Conservation (phyloP, 768 basidiomycete species). For the Serpula lacrymans region DNA sequence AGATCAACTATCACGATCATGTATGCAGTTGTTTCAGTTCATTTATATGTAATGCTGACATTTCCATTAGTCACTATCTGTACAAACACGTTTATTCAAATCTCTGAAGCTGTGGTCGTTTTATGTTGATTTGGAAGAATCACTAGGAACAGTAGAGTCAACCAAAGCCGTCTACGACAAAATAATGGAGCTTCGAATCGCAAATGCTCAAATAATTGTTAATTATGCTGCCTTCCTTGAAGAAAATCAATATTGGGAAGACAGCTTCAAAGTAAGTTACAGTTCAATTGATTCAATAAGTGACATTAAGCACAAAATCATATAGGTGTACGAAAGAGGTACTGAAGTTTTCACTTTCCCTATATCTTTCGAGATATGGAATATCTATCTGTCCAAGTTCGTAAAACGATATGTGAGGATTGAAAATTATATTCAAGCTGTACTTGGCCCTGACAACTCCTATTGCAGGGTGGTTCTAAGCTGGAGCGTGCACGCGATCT, state of each 20-base stretch:
- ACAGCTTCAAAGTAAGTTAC: slow-evolving; percentile 83
- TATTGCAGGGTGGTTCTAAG: slow-evolving; percentile 78
- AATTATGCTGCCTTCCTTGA: slow-evolving; percentile 97
- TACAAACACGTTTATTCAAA: slow-evolving; percentile 92
- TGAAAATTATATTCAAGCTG: slow-evolving; percentile 1
- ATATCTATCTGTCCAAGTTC: slow-evolving; percentile 97
- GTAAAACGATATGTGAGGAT: slow-evolving; percentile 87
- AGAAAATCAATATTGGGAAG: slow-evolving; percentile 97
- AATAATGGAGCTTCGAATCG: slow-evolving; percentile 93
- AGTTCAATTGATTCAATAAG: neutral
- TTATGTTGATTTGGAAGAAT: slow-evolving; percentile 96
- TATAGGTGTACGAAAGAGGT: slow-evolving; percentile 94
- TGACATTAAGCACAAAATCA: neutral
- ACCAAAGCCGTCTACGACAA: slow-evolving; percentile 94
- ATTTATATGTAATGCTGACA: slow-evolving; percentile 10
- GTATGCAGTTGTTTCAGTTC: slow-evolving; percentile 40
- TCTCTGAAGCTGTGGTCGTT: slow-evolving; percentile 99
- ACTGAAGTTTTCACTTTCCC: slow-evolving; percentile 98
- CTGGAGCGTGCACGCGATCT: slow-evolving; percentile 95
- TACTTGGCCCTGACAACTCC: slow-evolving; percentile 2
- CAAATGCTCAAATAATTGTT: slow-evolving; percentile 96
- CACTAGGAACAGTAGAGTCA: slow-evolving; percentile 89
- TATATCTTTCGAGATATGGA: slow-evolving; percentile 98
- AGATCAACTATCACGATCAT: slow-evolving; percentile 93
- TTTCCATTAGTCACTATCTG: slow-evolving; percentile 62